These are phyloP conservation scores for Chlorella sp. DNA, from an alignment of 139 green algal genomes.

Conservation along the genomic window DNA sequence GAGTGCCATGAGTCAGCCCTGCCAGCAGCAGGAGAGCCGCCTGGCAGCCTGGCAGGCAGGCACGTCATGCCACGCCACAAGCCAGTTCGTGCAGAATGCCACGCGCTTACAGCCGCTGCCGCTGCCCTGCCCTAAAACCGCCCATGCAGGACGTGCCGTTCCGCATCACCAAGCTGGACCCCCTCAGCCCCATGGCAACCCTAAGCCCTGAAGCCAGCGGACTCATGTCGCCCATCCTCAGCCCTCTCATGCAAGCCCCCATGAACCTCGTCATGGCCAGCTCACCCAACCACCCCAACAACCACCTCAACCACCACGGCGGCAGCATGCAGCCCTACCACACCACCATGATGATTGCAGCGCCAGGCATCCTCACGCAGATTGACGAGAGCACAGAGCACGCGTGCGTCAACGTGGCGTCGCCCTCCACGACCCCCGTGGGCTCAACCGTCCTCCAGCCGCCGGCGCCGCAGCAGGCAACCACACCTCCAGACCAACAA, in stretches of 20 bases:
- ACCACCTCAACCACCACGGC: not conserved
- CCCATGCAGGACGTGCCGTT: slow-evolving; percentile 67
- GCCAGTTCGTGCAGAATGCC: too few relatives aligned
- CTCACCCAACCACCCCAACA: not conserved
- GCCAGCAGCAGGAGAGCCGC: too few relatives aligned
- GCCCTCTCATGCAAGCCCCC: slow-evolving; percentile 11
- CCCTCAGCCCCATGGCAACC: slow-evolving; percentile 40
- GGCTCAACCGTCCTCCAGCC: too few relatives aligned
- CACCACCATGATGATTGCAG: not conserved
- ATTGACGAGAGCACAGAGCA: slow-evolving; percentile 10
- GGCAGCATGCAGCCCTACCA: not conserved
- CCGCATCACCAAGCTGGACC: slow-evolving; percentile 48
- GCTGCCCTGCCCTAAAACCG: too few relatives aligned
- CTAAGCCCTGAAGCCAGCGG: slow-evolving; percentile 11
- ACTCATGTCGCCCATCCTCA: slow-evolving; percentile 4
- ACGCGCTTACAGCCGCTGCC: too few relatives aligned
- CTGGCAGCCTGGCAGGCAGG: too few relatives aligned
- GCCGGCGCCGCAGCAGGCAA: too few relatives aligned
- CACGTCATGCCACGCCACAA: too few relatives aligned
- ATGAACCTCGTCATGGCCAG: slow-evolving; percentile 19
- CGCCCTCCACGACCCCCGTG: too few relatives aligned
- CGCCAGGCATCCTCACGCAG: slow-evolving; percentile 5
- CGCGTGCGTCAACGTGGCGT: not conserved
- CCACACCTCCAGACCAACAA: not conserved
- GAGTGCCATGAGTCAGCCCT: too few relatives aligned